Percentiles rank a stretch among this genome's conserved stretches.
These are phyloP conservation scores for Clohesyomyces aquaticus DNA, from an alignment of 495 filamentous ascomycete genomes.

Conservation along the genomic window DNA sequence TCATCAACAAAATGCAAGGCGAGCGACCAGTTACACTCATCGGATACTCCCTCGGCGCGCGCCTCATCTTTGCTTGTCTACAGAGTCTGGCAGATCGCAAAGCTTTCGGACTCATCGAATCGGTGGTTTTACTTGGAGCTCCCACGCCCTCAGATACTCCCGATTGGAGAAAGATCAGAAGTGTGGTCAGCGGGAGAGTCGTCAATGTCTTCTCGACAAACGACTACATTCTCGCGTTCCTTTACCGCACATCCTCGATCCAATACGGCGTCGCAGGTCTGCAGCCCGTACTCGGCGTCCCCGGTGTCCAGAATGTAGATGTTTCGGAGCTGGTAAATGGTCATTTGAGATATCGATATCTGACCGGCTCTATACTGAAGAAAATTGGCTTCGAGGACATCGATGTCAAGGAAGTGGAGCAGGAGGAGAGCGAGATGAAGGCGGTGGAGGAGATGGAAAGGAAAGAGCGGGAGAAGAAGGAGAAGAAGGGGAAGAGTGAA, in stretches of 20 bases:
- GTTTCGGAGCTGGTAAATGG: conserved; percentile 73
- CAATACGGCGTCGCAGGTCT: conserved; percentile 78
- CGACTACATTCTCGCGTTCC: conserved; percentile 74
- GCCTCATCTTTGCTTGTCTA: conserved; percentile 83
- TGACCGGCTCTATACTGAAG: conserved; percentile 69
- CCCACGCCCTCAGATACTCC: conserved; percentile 69
- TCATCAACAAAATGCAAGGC: conserved; percentile 86
- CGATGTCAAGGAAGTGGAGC: conserved; percentile 58
- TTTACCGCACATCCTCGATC: conserved; percentile 76
- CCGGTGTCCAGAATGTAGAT: conserved; percentile 75
- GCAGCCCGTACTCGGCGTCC: conserved; percentile 64
- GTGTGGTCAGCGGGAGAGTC: conserved; percentile 71
- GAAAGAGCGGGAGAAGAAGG: conserved; percentile 55
- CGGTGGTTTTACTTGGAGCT: conserved; percentile 79
- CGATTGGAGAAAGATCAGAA: conserved; percentile 71
- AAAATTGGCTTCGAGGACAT: conserved; percentile 71
- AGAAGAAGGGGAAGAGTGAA: conserved; percentile 51
- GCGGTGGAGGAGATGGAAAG: conserved; percentile 64
- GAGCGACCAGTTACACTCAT: conserved; percentile 86
- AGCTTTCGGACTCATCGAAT: conserved; percentile 86
- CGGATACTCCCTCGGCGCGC: conserved; percentile 89
- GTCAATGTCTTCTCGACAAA: conserved; percentile 79
- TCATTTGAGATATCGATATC: conserved; percentile 70
- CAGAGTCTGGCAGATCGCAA: conserved; percentile 72
- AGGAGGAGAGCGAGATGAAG: conserved; percentile 60